phyloP scores from a whole-genome alignment of 2,329 filamentous ascomycete species.

The Ceratocystis ficicola region DNA sequence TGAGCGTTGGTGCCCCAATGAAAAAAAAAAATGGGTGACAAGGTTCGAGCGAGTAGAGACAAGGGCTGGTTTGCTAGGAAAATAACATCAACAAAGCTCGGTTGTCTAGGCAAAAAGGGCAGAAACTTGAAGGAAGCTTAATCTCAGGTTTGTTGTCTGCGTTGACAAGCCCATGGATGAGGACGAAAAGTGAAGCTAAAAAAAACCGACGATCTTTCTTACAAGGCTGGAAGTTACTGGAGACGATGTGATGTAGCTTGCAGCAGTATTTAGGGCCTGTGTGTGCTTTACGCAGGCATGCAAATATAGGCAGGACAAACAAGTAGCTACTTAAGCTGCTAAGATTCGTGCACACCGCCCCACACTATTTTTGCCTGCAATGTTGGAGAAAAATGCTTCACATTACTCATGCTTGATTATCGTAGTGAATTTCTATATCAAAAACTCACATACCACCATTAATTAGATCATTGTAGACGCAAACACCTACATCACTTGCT shows the following conservation, averaged over 20 bases:
- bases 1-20: neutral
- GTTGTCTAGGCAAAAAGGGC: conserved; percentile 8
- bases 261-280: neutral
- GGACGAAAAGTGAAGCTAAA: too few relatives aligned
- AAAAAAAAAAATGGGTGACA: neutral
- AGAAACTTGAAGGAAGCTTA: conserved; percentile 16
- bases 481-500: too few relatives aligned
- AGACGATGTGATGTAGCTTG: too few relatives aligned
- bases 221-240: too few relatives aligned
- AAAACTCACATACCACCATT: too few relatives aligned
- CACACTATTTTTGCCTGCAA: conserved; percentile 9
- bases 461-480: too few relatives aligned
- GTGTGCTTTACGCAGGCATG: neutral
- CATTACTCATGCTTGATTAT: neutral
- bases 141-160: neutral
- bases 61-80: neutral
- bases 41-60: neutral
- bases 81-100: conserved; percentile 8
- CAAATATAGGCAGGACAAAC: neutral
- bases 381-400: conserved; percentile 19
- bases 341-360: conserved; percentile 16
- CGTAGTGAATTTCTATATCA: too few relatives aligned
- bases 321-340: conserved; percentile 1
- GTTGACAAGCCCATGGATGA: too few relatives aligned
- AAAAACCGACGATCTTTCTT: too few relatives aligned